phyloP scores from a whole-genome alignment of 2,329 filamentous ascomycete genomes.

The Aspergillus sp. region DNA sequence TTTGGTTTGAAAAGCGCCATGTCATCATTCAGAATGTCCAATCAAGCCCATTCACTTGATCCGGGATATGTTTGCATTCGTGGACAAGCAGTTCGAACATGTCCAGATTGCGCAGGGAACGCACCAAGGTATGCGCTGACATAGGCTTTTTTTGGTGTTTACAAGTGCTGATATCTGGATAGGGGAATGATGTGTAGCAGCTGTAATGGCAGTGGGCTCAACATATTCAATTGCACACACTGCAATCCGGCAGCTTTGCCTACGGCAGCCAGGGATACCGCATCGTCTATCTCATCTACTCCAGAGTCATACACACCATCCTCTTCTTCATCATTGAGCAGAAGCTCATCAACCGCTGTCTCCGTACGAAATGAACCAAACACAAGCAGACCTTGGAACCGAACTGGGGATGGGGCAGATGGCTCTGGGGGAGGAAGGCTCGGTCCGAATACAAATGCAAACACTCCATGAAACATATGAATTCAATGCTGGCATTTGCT shows the following conservation, averaged over 20 bases:
- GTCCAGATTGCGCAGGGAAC: constrained; percentile 32
- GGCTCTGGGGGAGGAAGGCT: too few relatives aligned
- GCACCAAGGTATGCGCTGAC: constrained; percentile 25
- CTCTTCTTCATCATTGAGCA: constrained; percentile 16
- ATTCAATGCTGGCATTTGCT: too few relatives aligned
- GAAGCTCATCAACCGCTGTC: too few relatives aligned
- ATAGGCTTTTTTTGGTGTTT: background rate
- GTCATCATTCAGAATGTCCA: constrained; percentile 16
- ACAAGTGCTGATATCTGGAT: background rate
- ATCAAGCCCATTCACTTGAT: constrained; percentile 19
- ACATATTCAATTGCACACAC: constrained; percentile 24
- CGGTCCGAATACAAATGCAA: too few relatives aligned
- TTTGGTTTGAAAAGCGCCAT: background rate
- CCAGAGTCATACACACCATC: constrained; percentile 10
- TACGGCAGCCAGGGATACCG: constrained; percentile 2
- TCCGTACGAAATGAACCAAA: too few relatives aligned
- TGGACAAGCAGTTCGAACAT: constrained; percentile 28
- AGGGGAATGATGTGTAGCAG: constrained; percentile 21
- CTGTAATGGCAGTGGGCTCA: constrained; percentile 28
- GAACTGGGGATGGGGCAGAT: too few relatives aligned
- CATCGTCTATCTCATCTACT: constrained; percentile 6
- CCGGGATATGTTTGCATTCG: constrained; percentile 29
- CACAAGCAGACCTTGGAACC: too few relatives aligned
- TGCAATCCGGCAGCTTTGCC: constrained; percentile 23
- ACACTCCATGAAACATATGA: too few relatives aligned